Base-by-base conservation (phyloP, 2,329 filamentous ascomycete species). In the Volutella citrinella region DNA sequence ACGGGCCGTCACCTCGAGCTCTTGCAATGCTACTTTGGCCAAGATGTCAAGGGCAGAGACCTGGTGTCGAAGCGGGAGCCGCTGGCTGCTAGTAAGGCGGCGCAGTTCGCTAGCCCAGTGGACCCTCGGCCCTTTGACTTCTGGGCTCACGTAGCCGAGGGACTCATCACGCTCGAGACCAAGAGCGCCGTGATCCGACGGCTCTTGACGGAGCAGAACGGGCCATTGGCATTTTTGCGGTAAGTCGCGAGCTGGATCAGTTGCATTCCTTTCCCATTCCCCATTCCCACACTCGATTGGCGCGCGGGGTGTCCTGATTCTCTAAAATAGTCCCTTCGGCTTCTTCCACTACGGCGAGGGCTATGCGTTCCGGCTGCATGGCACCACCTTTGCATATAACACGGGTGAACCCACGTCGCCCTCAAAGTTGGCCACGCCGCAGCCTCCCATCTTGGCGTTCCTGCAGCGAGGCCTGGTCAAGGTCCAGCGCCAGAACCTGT, bases 291-390 rank as follows among this genome's bases (percentile, higher is more conserved):
- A n/a, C n/a, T n/a, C n/a, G n/a, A n/a, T n/a, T n/a, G n/a, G n/a
- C n/a, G n/a, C n/a, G n/a, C n/a, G n/a, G n/a, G n/a, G n/a, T n/a
- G n/a, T n/a, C n/a, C n/a, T n/a, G n/a, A n/a, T n/a, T n/a, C n/a
- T n/a, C 4, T 16, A 12, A 6, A 13, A 17, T 9, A 53, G 50
- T 9, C 48, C 46, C 7, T 51, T 42, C 14, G 50, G 46, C 6
- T 52, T 40, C 18, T 53, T 53, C 34, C 50, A 41, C 21, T 53
- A 40, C 13, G 38, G 49, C 17, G 27, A 33, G 8, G 34, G 46
- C 12, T 36, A 43, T 14, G 39, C 40, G n/a, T 46, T 43, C 27
- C 49, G 48, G 17, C 40, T 53, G 1, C 48, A 50, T n/a, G 50
- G 50, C 3, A 27, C 37, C 6, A 24, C 43, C 24, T 53, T 53